Base-by-base conservation (phyloP, 2,329 filamentous ascomycete species). In the Fusarium sp. region DNA sequence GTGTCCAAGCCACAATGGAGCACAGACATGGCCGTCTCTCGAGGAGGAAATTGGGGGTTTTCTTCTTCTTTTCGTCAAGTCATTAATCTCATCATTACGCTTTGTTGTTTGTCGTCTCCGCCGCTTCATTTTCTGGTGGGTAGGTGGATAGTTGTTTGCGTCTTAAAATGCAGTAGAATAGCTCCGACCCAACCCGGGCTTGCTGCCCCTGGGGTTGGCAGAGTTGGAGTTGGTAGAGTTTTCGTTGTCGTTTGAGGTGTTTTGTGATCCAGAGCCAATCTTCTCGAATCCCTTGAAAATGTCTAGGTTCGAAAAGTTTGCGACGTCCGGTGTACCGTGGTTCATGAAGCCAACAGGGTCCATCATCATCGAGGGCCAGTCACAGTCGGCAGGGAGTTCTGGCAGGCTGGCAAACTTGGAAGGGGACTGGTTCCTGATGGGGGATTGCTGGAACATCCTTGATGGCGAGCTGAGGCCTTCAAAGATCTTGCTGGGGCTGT, bases 281-380 rank as follows among this genome's bases (percentile, higher is more conserved):
- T 92, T 93, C 80, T 92, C 90, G 77, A 95, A 95, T 11, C 92
- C 92, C 79, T 94, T 91, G 54, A 93, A 87, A 73, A 95, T 92
- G 77, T 95, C 93, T 60, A 95, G 87, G 2, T 88, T 90, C 15
- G 88, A 83, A 68, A 86, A 86, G 50, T 92, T 90, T 67, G 89
- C 86, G 4, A 85, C 84, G 38, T 90, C 87, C 0, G 86, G 75
- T 15, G 90, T 88, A 9, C 89, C 87, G 52, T 85, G 76, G 2
- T 80, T 77, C 43, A 80, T 79, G 74, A 85, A 86, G 6, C 88
- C 86, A 15, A 81, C 79, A 8, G 79, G 57, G 59, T 84, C 82
- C 32, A 84, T 78, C 38, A 79, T 76, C 22, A 84, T 72, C 8
- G 78, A 71, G 14, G 81, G 78, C 81, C 84, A 86, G 61, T 84